These are phyloP conservation scores for Silene conica DNA, from an alignment of 148 eudicot genomes.

Conservation along the genomic window DNA sequence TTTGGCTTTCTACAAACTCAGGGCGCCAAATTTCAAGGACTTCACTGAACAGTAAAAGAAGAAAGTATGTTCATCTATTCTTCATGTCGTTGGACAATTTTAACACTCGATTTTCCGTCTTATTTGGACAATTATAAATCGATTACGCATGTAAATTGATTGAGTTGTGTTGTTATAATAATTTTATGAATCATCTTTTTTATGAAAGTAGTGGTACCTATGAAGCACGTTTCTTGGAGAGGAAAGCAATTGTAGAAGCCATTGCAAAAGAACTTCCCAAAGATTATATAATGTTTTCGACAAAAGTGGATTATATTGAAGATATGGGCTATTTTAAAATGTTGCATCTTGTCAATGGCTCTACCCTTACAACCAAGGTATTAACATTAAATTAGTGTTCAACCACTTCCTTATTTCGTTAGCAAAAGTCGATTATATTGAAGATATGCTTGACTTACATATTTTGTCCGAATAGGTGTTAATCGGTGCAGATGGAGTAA, in stretches of 20 bases:
- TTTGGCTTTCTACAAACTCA: slow-evolving; percentile 1
- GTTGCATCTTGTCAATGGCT: slow-evolving; percentile 47
- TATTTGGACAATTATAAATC: neutral
- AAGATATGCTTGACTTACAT: no score
- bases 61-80: neutral
- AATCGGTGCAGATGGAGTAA: slow-evolving; percentile 56
- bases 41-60: neutral
- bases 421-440: no score
- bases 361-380: slow-evolving; percentile 34
- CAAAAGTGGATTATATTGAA: slow-evolving; percentile 42
- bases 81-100: neutral
- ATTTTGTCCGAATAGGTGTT: slow-evolving; percentile 29
- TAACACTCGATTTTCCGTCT: neutral
- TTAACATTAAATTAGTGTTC: no score
- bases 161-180: neutral
- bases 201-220: neutral
- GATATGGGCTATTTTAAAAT: slow-evolving; percentile 33
- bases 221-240: slow-evolving; percentile 8
- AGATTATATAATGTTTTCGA: slow-evolving; percentile 37
- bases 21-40: slow-evolving; percentile 1
- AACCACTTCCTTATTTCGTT: no score
- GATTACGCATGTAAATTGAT: no score
- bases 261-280: slow-evolving; percentile 44
- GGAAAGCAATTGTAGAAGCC: slow-evolving; percentile 25
- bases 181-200: neutral